These are phyloP conservation scores for Corrigiola litoralis DNA, from an alignment of 179 eudicot species.

Conservation along the genomic window DNA sequence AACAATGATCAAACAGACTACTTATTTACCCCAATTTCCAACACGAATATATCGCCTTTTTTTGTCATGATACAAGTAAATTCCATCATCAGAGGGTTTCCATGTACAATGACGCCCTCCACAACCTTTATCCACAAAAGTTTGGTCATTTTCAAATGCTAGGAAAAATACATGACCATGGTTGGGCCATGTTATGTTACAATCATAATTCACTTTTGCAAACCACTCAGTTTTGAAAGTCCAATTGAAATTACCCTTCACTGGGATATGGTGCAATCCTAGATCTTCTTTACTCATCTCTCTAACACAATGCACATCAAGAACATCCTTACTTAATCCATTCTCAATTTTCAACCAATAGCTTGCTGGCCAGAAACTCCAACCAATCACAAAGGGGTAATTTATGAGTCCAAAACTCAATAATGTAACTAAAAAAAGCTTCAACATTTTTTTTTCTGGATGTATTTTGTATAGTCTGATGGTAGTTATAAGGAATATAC, in stretches of 20 bases:
- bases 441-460: too few relatives aligned
- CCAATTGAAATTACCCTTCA: background rate
- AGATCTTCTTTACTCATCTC: background rate
- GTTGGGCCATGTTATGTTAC: constrained; percentile 3
- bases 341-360: constrained; percentile 1
- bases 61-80: background rate
- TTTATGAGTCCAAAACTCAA: background rate
- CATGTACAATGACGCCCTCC: constrained; percentile 15
- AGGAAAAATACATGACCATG: background rate
- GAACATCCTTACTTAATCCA: background rate
- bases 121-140: background rate
- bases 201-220: background rate
- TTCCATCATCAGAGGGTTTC: background rate
- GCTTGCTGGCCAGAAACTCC: background rate
- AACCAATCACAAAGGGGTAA: background rate
- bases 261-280: background rate
- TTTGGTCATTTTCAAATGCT: background rate
- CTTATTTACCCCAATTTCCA: constrained; percentile 2
- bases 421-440: background rate
- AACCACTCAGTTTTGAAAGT: background rate
- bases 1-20: too few relatives aligned
- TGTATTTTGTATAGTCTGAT: too few relatives aligned
- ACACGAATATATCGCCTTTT: background rate
- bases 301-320: background rate
- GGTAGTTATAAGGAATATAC: too few relatives aligned